phyloP scores from a whole-genome alignment of 2,329 filamentous ascomycete genomes.

The Phyllachora maydis region DNA sequence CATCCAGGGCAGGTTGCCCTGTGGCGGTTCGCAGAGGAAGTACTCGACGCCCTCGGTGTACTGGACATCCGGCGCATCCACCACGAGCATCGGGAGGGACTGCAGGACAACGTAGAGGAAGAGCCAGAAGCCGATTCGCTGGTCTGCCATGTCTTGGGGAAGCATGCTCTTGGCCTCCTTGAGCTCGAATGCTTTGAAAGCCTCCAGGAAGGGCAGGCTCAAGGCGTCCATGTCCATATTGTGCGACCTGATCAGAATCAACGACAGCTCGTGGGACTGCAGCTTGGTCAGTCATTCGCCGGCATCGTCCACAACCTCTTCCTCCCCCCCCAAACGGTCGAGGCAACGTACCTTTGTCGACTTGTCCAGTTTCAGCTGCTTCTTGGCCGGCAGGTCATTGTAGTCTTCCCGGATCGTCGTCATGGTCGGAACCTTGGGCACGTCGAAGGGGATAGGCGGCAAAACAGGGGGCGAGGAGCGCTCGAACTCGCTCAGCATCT shows the following conservation, averaged over 20 bases:
- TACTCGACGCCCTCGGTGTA: constrained; percentile 59
- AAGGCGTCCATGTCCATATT: constrained; percentile 49
- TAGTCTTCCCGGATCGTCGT: constrained; percentile 43
- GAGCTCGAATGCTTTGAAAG: constrained; percentile 51
- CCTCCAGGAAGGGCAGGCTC: constrained; percentile 40
- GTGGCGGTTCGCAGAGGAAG: constrained; percentile 58
- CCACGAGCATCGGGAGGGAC: constrained; percentile 54
- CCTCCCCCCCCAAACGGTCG: too few relatives aligned
- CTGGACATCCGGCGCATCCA: constrained; percentile 51
- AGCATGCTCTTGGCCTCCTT: constrained; percentile 44
- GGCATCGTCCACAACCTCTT: too few relatives aligned
- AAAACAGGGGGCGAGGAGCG: constrained; percentile 73
- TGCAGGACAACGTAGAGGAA: constrained; percentile 66
- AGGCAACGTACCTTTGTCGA: too few relatives aligned
- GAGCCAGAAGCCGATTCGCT: constrained; percentile 60
- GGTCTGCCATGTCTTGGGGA: constrained; percentile 46
- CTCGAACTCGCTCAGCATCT: constrained; percentile 74
- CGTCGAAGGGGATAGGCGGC: constrained; percentile 78
- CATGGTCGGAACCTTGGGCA: constrained; percentile 57
- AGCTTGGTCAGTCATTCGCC: too few relatives aligned
- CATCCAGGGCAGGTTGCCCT: constrained; percentile 54
- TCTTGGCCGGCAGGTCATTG: constrained; percentile 44
- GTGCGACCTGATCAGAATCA: constrained; percentile 61
- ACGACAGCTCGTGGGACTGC: constrained; percentile 57
- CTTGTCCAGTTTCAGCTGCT: constrained; percentile 50